phyloP scores from a whole-genome alignment of 257 asterid species.

The Solanum etuberosum region DNA sequence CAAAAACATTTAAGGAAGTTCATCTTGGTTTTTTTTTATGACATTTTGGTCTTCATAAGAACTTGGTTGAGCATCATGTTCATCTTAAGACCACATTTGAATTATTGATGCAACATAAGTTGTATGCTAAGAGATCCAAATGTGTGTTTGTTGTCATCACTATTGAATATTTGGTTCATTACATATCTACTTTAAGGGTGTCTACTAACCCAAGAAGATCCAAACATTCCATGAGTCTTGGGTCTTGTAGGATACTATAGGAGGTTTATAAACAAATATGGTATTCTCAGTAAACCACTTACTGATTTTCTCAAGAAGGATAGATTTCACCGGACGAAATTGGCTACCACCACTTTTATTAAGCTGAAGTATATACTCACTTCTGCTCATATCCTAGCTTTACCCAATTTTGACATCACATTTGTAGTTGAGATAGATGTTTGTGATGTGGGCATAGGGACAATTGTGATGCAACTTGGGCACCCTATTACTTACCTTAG shows the following conservation, averaged over 20 bases:
- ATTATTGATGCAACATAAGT: background rate
- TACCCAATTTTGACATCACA: background rate
- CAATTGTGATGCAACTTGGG: too few species aligned
- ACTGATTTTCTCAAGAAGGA: background rate
- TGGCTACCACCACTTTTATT: too few species aligned
- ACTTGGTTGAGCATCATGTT: background rate
- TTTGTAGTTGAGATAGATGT: background rate
- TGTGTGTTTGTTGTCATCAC: background rate
- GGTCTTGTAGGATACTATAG: background rate
- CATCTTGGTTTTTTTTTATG: too few species aligned
- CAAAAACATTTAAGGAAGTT: background rate
- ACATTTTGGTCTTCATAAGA: too few species aligned
- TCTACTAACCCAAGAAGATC: too few species aligned
- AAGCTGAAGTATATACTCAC: background rate
- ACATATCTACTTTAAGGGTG: background rate
- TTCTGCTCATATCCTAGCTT: background rate
- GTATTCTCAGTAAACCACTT: background rate
- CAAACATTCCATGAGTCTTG: background rate
- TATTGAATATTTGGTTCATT: background rate
- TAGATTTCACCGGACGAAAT: too few species aligned
- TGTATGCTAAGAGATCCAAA: background rate
- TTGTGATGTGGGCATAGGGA: background rate
- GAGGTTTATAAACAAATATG: too few species aligned
- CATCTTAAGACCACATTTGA: background rate
- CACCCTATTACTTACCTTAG: background rate